Evolutionary conservation across 75 land plant species (phyloP).

Genomic region (Pinus taeda): DNA sequence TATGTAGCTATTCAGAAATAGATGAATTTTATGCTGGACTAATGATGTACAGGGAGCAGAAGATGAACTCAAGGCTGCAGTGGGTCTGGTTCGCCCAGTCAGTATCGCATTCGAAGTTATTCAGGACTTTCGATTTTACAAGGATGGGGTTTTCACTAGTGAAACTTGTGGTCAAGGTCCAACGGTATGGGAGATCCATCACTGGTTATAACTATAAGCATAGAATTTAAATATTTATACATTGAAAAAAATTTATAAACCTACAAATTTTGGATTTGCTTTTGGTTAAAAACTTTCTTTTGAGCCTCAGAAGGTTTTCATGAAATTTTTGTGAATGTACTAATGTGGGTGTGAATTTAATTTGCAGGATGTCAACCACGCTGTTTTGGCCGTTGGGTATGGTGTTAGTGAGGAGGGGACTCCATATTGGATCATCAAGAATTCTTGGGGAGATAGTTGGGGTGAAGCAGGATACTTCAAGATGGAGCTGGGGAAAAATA

Average conservation of each 20-base stretch:
- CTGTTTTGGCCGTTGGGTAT: slow-evolving; percentile 28
- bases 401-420: slow-evolving; percentile 15
- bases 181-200: slow-evolving; percentile 40
- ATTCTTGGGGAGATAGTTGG: slow-evolving; percentile 36
- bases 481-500: slow-evolving; percentile 65
- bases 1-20: too few species aligned
- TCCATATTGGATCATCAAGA: slow-evolving; percentile 30
- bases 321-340: background rate
- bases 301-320: background rate
- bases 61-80: slow-evolving; percentile 91
- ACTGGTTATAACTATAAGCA: too few species aligned
- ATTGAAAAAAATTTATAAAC: too few species aligned
- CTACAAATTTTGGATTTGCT: too few species aligned
- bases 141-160: slow-evolving; percentile 78
- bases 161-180: slow-evolving; percentile 55
- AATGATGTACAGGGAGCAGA: slow-evolving; percentile 60
- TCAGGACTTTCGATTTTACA: slow-evolving; percentile 65
- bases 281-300: too few species aligned
- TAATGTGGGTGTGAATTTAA: background rate
- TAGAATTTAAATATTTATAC: too few species aligned
- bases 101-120: slow-evolving; percentile 94
- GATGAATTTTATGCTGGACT: background rate
- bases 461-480: slow-evolving; percentile 28
- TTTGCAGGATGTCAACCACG: slow-evolving; percentile 77
- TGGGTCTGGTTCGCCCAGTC: slow-evolving; percentile 83